Base-by-base conservation (phyloP, 2,329 filamentous ascomycete genomes). In the Penicillium paneum region DNA sequence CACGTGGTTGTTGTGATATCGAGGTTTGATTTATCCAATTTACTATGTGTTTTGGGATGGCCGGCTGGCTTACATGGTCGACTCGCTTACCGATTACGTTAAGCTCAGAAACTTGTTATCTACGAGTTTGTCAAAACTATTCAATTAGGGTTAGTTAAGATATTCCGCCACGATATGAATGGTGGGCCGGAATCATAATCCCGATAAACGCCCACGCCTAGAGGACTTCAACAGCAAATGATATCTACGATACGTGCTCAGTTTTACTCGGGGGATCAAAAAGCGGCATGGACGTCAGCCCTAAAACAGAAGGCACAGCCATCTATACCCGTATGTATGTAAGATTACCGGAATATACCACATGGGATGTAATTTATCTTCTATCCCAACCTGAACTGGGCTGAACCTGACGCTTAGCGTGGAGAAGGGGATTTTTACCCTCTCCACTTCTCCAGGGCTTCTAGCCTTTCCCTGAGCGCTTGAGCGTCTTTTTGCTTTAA, bases 391-490 rank as follows among this genome's bases (percentile, higher is more conserved):
- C 29, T 32, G 41, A 15, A 32, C 12, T 32, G 31, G 31, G 31
- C 13, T 32, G 15, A 32, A 32, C 5, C 31, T 15, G 31, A 32
- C 31, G 35, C 15, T 28, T 29, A 36, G 45, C 45, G 26, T 29
- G 34, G 34, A 38, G 24, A 46, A 21, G 17, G 36, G 26, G 24
- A 28, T 46, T 21, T 17, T 21, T 32, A 44, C 29, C 13, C 17
- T 44, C 42, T 34, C 42, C 42, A 44, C 42, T 44, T 44, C 42
- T 44, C 42, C 42, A 44, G 17, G 41, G 41, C 41, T 44, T 44
- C 28, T 32, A 32, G 41, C 17, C 43, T 35, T 31, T 31, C 29
- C 21, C 15, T 46, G 13, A 24, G 7, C 5, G n/a, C 10, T 26
- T 28, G 34, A 11, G 32, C 13, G 31, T 36, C 46, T 15, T 39